Evolutionary conservation across 495 filamentous ascomycete species (phyloP).

Genomic region (Aspergillus diversus): DNA sequence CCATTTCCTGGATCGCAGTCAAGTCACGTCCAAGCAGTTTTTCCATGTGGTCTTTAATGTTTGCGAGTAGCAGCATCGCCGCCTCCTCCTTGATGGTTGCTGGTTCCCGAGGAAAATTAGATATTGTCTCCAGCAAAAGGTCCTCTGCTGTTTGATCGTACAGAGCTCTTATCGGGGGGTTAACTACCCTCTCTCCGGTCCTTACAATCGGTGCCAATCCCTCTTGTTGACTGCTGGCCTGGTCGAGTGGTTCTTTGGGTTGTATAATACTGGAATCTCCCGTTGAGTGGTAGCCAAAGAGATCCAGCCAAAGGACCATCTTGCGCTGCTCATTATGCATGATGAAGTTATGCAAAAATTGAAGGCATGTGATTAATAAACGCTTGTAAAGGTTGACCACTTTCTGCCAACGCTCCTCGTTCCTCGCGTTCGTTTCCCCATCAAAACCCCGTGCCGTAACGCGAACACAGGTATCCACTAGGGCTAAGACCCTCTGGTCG

Average conservation of each 20-base stretch:
- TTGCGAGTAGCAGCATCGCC: conserved; percentile 52
- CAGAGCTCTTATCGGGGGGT: conserved; percentile 48
- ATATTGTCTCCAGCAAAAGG: conserved; percentile 50
- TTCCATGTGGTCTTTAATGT: conserved; percentile 57
- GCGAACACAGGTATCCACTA: conserved; percentile 81
- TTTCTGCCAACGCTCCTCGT: conserved; percentile 71
- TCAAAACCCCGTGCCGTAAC: conserved; percentile 91
- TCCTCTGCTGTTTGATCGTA: conserved; percentile 55
- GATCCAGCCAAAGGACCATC: conserved; percentile 84
- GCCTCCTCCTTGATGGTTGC: conserved; percentile 55
- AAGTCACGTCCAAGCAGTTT: conserved; percentile 50
- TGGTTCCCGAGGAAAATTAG: conserved; percentile 51
- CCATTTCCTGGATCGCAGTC: conserved; percentile 54
- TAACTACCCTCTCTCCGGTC: conserved; percentile 50
- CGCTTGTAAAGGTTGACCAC: conserved; percentile 82
- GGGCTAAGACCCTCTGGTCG: conserved; percentile 79
- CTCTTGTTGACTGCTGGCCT: conserved; percentile 36
- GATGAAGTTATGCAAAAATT: conserved; percentile 90
- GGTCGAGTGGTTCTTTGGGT: conserved; percentile 48
- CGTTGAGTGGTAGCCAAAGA: conserved; percentile 70
- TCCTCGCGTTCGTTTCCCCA: conserved; percentile 68
- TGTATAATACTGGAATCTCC: conserved; percentile 57
- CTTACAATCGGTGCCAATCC: conserved; percentile 50
- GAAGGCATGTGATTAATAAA: conserved; percentile 82
- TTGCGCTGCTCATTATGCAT: conserved; percentile 91